A percentile compares a stretch with the other conserved stretches of the same genome.
Evolutionary conservation across 2,329 filamentous ascomycete species (phyloP).

Genomic region (Talaromyces rugulosus): DNA sequence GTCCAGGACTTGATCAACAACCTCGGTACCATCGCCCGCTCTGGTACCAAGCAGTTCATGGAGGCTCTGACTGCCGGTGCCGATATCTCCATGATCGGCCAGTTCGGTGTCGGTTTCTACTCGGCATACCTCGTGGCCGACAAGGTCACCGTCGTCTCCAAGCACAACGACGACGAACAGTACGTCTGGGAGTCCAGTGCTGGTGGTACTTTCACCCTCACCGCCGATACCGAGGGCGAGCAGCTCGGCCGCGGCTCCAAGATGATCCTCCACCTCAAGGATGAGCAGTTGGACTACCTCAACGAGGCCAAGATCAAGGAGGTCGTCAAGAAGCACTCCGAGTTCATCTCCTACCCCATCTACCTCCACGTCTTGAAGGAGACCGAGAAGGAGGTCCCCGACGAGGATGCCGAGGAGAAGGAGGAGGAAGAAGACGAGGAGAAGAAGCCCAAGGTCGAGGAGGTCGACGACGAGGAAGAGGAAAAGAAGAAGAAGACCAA

Average conservation of each 20-base stretch:
- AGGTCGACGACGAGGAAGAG: constrained; percentile 81
- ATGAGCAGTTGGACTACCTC: constrained; percentile 97
- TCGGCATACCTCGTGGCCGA: constrained; percentile 99
- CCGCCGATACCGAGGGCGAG: constrained; percentile 84
- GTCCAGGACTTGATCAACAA: constrained; percentile 95
- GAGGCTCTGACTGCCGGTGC: constrained; percentile 97
- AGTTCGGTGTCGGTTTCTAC: constrained; percentile 99
- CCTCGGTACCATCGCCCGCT: constrained; percentile 98
- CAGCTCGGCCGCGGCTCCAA: constrained; percentile 90
- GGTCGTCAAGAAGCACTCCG: constrained; percentile 99
- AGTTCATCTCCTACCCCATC: constrained; percentile 99
- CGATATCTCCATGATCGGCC: constrained; percentile 99
- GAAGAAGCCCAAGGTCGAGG: constrained; percentile 95
- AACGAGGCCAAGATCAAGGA: constrained; percentile 99
- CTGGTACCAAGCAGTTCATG: constrained; percentile 99
- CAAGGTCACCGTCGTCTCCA: constrained; percentile 90
- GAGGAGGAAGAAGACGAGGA: constrained; percentile 72
- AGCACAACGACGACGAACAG: constrained; percentile 99
- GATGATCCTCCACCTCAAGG: constrained; percentile 98
- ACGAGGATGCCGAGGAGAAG: constrained; percentile 79
- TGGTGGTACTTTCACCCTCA: constrained; percentile 94
- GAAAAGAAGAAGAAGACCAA: constrained; percentile 94
- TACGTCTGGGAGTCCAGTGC: constrained; percentile 99
- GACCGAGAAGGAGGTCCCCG: constrained; percentile 96
- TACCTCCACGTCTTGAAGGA: constrained; percentile 99